Evolutionary conservation across 805 yeast genomes (phyloP).

Genomic region (Kodamaea kaohsiungensis): DNA sequence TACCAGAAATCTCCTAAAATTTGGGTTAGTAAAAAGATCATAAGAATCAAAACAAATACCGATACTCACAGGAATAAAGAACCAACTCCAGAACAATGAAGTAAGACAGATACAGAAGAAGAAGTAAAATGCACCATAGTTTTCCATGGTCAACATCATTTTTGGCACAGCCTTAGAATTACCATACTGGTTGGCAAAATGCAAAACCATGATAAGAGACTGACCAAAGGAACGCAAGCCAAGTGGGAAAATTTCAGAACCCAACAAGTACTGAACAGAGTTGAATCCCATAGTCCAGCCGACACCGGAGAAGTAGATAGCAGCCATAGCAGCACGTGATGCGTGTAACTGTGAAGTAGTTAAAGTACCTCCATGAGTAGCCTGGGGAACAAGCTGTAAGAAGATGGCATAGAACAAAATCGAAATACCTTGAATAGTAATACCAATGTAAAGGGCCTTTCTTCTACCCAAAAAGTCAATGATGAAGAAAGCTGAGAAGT

Average conservation of each 20-base stretch:
- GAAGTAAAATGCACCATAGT: constrained; percentile 26
- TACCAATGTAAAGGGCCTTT: constrained; percentile 22
- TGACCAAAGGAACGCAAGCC: constrained; percentile 26
- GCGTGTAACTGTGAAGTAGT: constrained; percentile 17
- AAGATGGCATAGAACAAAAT: constrained; percentile 24
- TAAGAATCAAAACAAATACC: background rate
- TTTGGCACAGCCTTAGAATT: constrained; percentile 27
- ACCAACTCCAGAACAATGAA: constrained; percentile 25
- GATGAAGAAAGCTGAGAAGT: constrained; percentile 24
- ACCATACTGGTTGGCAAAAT: constrained; percentile 28
- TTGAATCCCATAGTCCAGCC: constrained; percentile 30
- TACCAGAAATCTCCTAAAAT: constrained; percentile 18
- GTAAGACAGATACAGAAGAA: constrained; percentile 20
- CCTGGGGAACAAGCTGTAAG: constrained; percentile 23
- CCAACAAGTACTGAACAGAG: constrained; percentile 24
- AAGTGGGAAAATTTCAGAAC: constrained; percentile 27
- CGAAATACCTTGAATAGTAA: constrained; percentile 19
- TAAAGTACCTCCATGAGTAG: constrained; percentile 14
- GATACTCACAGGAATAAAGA: constrained; percentile 22
- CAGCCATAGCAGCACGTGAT: constrained; percentile 24
- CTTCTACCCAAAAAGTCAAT: constrained; percentile 26
- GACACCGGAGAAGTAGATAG: constrained; percentile 23
- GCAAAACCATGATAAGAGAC: constrained; percentile 26
- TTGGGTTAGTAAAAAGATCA: background rate
- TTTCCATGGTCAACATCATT: constrained; percentile 24